These are phyloP conservation scores for Schizophyllum amplum DNA, from an alignment of 1,284 basidiomycete species.

Conservation along the genomic window DNA sequence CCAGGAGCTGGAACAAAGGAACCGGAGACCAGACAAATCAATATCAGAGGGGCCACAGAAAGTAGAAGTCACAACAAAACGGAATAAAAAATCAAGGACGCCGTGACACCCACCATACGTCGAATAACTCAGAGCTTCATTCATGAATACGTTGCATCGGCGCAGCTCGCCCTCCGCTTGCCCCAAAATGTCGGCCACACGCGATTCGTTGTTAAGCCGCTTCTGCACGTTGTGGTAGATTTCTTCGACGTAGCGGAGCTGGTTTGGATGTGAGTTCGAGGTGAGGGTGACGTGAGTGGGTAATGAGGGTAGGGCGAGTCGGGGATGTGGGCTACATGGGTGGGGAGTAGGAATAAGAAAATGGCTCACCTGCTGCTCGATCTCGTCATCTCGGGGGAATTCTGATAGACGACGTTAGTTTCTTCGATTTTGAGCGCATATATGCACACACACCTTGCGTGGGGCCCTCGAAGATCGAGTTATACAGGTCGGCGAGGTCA, in stretches of 20 bases:
- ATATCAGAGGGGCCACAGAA: not conserved
- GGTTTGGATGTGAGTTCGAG: slow-evolving; percentile 2
- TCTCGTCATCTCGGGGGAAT: slow-evolving; percentile 12
- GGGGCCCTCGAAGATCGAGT: slow-evolving; percentile 33
- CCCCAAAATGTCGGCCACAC: slow-evolving; percentile 26
- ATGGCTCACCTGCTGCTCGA: slow-evolving; percentile 7
- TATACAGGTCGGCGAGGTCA: slow-evolving; percentile 29
- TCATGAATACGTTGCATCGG: slow-evolving; percentile 20
- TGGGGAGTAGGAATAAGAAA: not conserved
- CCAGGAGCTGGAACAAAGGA: too few species aligned
- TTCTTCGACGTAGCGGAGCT: slow-evolving; percentile 8
- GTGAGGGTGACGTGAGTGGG: not conserved
- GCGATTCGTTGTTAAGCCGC: slow-evolving; percentile 28
- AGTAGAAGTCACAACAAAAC: not conserved
- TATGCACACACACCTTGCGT: slow-evolving; percentile 21
- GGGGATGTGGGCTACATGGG: not conserved
- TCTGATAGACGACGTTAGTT: not conserved
- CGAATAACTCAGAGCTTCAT: slow-evolving; percentile 29
- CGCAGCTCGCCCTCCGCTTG: slow-evolving; percentile 25
- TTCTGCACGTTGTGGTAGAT: slow-evolving; percentile 26
- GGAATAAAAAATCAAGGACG: not conserved
- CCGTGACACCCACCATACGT: slow-evolving; percentile 23
- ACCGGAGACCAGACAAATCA: slow-evolving; percentile 35
- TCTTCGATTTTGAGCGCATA: too few species aligned
- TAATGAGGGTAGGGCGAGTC: not conserved